A percentile compares a stretch with the other conserved stretches of the same genome.
Evolutionary conservation across 129 eudicot species (phyloP).

Genomic region (Helianthus tuberosus): DNA sequence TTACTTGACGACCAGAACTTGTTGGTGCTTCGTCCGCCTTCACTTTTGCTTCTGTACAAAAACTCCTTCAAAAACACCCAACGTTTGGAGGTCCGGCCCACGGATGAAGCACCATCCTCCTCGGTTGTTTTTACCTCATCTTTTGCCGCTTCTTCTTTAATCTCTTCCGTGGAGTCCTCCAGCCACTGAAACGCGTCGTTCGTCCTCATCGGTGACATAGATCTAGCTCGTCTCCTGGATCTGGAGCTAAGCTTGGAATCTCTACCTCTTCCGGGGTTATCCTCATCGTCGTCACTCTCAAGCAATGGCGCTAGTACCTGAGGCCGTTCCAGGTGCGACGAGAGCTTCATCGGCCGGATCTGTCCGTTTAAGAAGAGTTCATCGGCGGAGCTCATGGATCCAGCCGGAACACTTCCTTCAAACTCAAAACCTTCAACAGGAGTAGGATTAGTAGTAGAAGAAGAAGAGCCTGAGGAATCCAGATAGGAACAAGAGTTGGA

Average conservation of each 20-base stretch:
- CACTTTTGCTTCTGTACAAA: constrained; percentile 77
- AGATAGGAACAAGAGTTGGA: constrained; percentile 25
- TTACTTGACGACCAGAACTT: constrained; percentile 59
- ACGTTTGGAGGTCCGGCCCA: constrained; percentile 72
- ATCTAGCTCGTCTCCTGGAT: constrained; percentile 78
- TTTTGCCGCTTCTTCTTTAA: neutral
- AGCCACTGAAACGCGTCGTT: constrained; percentile 48
- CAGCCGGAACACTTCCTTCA: constrained; percentile 32
- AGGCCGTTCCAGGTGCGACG: constrained; percentile 57
- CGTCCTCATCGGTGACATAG: constrained; percentile 66
- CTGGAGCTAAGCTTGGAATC: constrained; percentile 53
- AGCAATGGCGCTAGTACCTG: constrained; percentile 54
- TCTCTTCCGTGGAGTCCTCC: constrained; percentile 29
- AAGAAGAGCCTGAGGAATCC: constrained; percentile 15
- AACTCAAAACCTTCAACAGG: constrained; percentile 48
- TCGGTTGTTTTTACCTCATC: constrained; percentile 14
- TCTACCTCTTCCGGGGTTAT: constrained; percentile 43
- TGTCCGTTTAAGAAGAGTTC: constrained; percentile 80
- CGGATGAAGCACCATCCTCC: constrained; percentile 49
- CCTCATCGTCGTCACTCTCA: constrained; percentile 32
- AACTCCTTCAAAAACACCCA: constrained; percentile 91
- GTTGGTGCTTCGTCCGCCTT: constrained; percentile 62
- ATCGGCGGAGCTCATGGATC: constrained; percentile 77
- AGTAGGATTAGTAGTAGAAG: neutral
- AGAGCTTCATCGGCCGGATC: constrained; percentile 93